These are phyloP conservation scores for Citrus maxima DNA, from an alignment of 345 rosid species.

Conservation along the genomic window DNA sequence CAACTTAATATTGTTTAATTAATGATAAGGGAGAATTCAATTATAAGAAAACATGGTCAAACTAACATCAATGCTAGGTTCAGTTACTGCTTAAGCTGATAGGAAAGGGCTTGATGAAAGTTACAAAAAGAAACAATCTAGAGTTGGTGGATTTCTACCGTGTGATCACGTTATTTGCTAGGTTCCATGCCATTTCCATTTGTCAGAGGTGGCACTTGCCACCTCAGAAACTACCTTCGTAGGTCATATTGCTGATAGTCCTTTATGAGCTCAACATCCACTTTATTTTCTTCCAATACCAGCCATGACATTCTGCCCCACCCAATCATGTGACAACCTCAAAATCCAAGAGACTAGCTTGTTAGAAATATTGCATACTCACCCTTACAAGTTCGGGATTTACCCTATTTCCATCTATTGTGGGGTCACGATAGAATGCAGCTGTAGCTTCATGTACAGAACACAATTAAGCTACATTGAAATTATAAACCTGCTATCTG, in stretches of 20 bases:
- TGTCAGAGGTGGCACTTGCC: neutral
- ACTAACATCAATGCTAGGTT: neutral
- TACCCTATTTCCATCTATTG: neutral
- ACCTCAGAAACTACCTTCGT: neutral
- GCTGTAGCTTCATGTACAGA: neutral
- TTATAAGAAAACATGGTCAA: too few relatives aligned
- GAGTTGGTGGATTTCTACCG: neutral
- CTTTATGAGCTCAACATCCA: neutral
- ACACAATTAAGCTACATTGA: neutral
- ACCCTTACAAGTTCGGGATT: neutral
- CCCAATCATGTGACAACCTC: neutral
- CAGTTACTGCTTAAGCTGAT: neutral
- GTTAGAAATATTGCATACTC: neutral
- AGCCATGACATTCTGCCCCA: neutral
- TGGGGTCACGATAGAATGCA: neutral
- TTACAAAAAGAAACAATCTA: neutral
- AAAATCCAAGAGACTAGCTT: neutral
- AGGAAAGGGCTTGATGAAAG: neutral
- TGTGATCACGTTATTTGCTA: neutral
- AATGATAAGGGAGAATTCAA: neutral
- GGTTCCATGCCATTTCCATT: neutral
- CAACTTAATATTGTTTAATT: too few relatives aligned
- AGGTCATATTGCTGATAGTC: neutral
- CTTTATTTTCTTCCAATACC: neutral
- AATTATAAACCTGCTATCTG: neutral